Evolutionary conservation across 2,329 filamentous ascomycete species (phyloP), one percentile per base, ranked within the genome.

Genomic region (Sordariomycetes sp.): DNA sequence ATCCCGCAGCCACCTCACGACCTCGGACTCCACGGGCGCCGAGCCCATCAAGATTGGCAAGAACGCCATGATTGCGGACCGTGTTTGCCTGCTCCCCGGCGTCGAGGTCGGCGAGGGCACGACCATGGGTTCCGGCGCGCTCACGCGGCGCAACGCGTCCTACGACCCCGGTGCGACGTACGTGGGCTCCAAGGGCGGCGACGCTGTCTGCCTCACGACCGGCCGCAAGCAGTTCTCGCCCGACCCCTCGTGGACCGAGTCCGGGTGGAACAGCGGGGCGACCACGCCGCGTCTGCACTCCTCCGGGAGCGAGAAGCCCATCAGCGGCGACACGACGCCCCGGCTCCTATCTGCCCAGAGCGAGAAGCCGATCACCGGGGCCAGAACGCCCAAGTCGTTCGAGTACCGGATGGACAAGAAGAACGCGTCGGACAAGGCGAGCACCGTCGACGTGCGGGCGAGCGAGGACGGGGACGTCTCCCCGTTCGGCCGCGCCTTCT

Each of bases 401-500:
- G n/a, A n/a, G n/a, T n/a, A n/a, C n/a, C n/a, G n/a, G n/a, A n/a
- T 24, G 5, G 35, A n/a, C 42, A 58, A 48, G 45, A 39, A 12
- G n/a, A 20, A n/a, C 20, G 10, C 10, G 17, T 50, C 45, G 45
- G n/a, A n/a, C 45, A 10, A 13, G n/a, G 2, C 52, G 56, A 58
- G 35, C 53, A 56, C 35, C 51, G 22, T 32, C 22, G n/a, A 50
- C 45, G 17, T 24, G 20, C 17, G 45, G 4, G 45, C 20, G 45
- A 24, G 17, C 22, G 32, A 60, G 4, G 54, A 52, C 48, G 62
- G n/a, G 57, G 61, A 35, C 61, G 62, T 22, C 61, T 67, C 7
- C 71, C 78, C 79, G 0, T 82, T 82, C 60, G 78, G 78, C 34
- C 72, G 77, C 10, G 78, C 79, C 2, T 81, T 81, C 64, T 81